Evolutionary conservation across 768 basidiomycete genomes (phyloP).

Genomic region (Pholiota conissans): DNA sequence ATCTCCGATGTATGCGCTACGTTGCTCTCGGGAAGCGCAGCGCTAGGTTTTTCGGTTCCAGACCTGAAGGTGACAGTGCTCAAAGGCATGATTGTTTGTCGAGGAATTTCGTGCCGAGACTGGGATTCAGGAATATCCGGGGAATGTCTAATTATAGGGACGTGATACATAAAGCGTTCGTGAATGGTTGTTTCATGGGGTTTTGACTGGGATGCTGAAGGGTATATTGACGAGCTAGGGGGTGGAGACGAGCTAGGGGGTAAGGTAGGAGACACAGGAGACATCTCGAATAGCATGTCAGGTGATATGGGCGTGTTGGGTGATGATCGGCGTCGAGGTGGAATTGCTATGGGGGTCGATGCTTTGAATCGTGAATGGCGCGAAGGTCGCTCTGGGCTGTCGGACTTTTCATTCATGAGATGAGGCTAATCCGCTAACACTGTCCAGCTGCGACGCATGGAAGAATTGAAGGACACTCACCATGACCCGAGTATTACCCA

Average conservation of each 20-base stretch:
- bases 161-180: slow-evolving; percentile 41
- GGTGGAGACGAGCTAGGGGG: slow-evolving; percentile 15
- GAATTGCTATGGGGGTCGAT: slow-evolving; percentile 49
- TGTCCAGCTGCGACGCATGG: not conserved
- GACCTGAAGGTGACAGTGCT: not conserved
- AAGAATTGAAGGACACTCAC: slow-evolving; percentile 6
- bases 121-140: slow-evolving; percentile 5
- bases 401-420: slow-evolving; percentile 8
- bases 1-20: not conserved
- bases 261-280: slow-evolving; percentile 37
- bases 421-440: slow-evolving; percentile 13
- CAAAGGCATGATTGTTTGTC: slow-evolving; percentile 12
- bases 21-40: not conserved
- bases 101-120: slow-evolving; percentile 9
- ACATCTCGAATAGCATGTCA: slow-evolving; percentile 57
- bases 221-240: slow-evolving; percentile 21
- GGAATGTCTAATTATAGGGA: slow-evolving; percentile 28
- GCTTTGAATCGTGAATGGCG: slow-evolving; percentile 22
- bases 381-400: slow-evolving; percentile 19
- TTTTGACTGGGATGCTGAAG: slow-evolving; percentile 18
- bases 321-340: slow-evolving; percentile 29
- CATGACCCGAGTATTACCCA: slow-evolving; percentile 10
- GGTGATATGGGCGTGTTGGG: slow-evolving; percentile 34
- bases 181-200: slow-evolving; percentile 16
- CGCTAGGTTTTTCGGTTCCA: slow-evolving; percentile 3